A percentile compares a stretch with the other conserved stretches of the same genome.
Evolutionary conservation across 352 stramenopile genomes (phyloP).

Genomic region (Globisporangium canariense): DNA sequence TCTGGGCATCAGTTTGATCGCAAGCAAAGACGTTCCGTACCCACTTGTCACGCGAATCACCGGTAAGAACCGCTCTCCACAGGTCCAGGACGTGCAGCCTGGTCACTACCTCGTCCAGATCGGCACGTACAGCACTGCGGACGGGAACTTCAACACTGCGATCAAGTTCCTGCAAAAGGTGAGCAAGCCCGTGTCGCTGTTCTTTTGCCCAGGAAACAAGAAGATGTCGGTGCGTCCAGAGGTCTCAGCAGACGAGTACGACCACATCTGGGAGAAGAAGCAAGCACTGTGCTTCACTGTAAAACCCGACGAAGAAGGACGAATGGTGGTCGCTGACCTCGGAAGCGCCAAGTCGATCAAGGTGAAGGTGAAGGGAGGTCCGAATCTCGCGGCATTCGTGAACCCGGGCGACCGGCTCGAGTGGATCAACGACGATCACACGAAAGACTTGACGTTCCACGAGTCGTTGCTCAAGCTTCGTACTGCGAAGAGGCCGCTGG

Average conservation of each 20-base stretch:
- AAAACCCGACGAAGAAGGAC: conserved; percentile 50
- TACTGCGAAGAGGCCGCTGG: conserved; percentile 74
- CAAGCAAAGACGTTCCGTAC: conserved; percentile 84
- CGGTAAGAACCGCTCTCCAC: conserved; percentile 83
- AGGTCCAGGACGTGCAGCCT: conserved; percentile 84
- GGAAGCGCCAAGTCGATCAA: conserved; percentile 86
- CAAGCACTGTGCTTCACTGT: conserved; percentile 82
- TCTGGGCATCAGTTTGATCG: conserved; percentile 84
- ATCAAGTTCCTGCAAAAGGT: conserved; percentile 90
- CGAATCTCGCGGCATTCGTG: conserved; percentile 51
- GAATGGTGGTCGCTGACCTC: conserved; percentile 80
- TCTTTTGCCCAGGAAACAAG: conserved; percentile 82
- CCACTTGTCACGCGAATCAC: conserved; percentile 85
- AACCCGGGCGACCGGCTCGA: conserved; percentile 63
- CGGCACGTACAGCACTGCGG: conserved; percentile 75
- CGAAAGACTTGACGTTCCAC: conserved; percentile 72
- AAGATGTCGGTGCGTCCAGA: conserved; percentile 74
- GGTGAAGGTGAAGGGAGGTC: conserved; percentile 63
- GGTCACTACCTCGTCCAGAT: conserved; percentile 88
- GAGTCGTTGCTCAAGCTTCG: conserved; percentile 81
- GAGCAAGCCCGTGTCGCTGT: conserved; percentile 79
- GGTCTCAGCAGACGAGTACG: conserved; percentile 65
- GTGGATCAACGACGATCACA: conserved; percentile 85
- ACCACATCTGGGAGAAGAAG: conserved; percentile 89
- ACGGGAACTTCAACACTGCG: conserved; percentile 86